These are phyloP conservation scores for Populus ilicifolia DNA, from an alignment of 345 rosid species.

Conservation along the genomic window DNA sequence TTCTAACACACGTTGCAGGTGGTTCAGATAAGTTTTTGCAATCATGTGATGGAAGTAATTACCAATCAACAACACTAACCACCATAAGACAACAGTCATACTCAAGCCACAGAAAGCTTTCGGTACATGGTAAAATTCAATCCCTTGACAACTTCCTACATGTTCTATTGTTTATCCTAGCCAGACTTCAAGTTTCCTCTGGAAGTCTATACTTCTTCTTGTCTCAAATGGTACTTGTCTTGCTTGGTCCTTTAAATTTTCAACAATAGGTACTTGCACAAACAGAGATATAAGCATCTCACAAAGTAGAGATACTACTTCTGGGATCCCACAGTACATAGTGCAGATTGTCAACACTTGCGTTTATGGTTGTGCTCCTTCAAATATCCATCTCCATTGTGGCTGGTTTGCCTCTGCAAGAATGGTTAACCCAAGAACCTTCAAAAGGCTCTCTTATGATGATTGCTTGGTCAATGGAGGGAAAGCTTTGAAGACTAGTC, in stretches of 20 bases:
- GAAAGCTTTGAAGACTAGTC: constrained; percentile 34
- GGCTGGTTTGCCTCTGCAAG: constrained; percentile 62
- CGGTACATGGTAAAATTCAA: constrained; percentile 31
- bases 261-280: constrained; percentile 35
- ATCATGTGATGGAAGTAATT: constrained; percentile 14
- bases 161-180: no score
- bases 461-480: constrained; percentile 58
- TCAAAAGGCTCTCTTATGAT: constrained; percentile 51
- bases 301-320: constrained; percentile 40
- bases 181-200: neutral
- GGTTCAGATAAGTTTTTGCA: neutral
- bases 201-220: neutral
- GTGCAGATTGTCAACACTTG: constrained; percentile 57
- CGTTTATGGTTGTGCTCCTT: constrained; percentile 40
- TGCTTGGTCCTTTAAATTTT: neutral
- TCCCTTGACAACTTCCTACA: neutral
- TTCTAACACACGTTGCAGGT: constrained; percentile 13
- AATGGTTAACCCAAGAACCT: constrained; percentile 41
- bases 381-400: constrained; percentile 46
- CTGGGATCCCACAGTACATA: constrained; percentile 51
- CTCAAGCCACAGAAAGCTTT: constrained; percentile 31
- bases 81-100: neutral
- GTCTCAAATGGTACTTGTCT: neutral
- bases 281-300: constrained; percentile 49
- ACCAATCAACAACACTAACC: constrained; percentile 2